Conservation (phyloP, 2,329 filamentous ascomycete species). For the Lasiodiplodia sp. region DNA sequence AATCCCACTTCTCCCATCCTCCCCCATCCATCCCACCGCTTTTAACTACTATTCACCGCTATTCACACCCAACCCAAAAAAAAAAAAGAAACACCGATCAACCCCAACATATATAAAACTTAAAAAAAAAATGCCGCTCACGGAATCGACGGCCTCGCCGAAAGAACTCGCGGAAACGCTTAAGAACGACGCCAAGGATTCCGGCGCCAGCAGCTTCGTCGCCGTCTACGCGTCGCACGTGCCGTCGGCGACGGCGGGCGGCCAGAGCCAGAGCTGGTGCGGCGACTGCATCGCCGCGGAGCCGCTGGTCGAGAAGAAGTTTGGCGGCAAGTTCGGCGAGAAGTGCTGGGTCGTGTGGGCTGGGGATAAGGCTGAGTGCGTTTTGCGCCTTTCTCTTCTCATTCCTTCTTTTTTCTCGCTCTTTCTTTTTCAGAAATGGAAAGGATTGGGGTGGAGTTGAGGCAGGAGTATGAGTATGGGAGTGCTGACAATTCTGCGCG, state of each 20-base stretch:
- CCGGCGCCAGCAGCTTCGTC: constrained; percentile 8
- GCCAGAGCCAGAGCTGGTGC: constrained; percentile 6
- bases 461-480: too few relatives aligned
- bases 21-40: neutral
- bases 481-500: neutral
- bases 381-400: neutral
- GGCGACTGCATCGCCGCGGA: constrained; percentile 14
- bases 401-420: neutral
- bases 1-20: neutral
- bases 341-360: constrained; percentile 1
- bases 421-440: neutral
- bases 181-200: neutral
- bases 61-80: neutral
- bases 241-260: neutral
- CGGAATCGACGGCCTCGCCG: neutral
- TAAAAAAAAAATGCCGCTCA: neutral
- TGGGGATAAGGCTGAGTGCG: constrained; percentile 11
- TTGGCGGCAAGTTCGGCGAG: neutral
- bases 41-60: neutral
- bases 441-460: too few relatives aligned
- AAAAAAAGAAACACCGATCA: neutral
- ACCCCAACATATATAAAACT: too few relatives aligned
- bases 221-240: constrained; percentile 19
- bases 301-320: constrained; percentile 12
- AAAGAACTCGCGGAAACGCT: neutral